Percentiles rank a stretch among this genome's conserved stretches.
phyloP scores from a whole-genome alignment of 2,329 filamentous ascomycete species.

The Metarhizium guizhouense region DNA sequence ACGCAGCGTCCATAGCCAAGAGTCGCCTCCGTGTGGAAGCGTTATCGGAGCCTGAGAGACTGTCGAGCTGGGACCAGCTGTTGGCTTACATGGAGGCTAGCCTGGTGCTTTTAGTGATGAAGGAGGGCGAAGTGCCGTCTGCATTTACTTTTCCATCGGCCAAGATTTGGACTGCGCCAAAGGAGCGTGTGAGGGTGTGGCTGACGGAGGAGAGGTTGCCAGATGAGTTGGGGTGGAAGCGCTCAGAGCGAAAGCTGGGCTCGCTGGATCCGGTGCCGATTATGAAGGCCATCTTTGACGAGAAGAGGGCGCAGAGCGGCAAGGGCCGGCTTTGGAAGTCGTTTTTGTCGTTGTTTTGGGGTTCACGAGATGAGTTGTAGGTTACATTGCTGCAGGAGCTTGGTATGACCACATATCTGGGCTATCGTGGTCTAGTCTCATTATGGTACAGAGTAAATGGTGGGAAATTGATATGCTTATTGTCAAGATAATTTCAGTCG shows the following conservation, averaged over 20 bases:
- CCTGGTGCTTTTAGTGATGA: constrained; percentile 10
- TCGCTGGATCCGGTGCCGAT: constrained; percentile 1
- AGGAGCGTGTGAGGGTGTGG: constrained; percentile 8
- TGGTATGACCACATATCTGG: too few relatives aligned
- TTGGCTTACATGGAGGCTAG: constrained; percentile 6
- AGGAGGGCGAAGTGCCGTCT: constrained; percentile 5
- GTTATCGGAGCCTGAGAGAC: constrained; percentile 5
- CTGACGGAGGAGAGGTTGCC: constrained; percentile 9
- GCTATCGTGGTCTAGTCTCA: not conserved
- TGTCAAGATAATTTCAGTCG: too few relatives aligned
- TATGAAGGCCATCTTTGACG: constrained; percentile 1
- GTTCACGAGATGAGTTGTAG: not conserved
- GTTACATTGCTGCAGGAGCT: not conserved
- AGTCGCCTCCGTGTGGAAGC: constrained; percentile 8
- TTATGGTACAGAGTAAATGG: too few relatives aligned
- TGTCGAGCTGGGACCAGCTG: constrained; percentile 1
- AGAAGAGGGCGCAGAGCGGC: constrained; percentile 1
- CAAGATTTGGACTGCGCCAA: constrained; percentile 2
- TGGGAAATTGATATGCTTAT: too few relatives aligned
- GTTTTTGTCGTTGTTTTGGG: constrained; percentile 5
- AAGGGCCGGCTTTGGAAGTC: not conserved
- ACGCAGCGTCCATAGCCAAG: constrained; percentile 6
- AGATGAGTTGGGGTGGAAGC: constrained; percentile 9
- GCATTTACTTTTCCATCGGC: constrained; percentile 4
- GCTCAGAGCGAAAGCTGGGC: constrained; percentile 2